Evolutionary conservation across 495 filamentous ascomycete species (phyloP).

Genomic region (Lophiotrema nucula): DNA sequence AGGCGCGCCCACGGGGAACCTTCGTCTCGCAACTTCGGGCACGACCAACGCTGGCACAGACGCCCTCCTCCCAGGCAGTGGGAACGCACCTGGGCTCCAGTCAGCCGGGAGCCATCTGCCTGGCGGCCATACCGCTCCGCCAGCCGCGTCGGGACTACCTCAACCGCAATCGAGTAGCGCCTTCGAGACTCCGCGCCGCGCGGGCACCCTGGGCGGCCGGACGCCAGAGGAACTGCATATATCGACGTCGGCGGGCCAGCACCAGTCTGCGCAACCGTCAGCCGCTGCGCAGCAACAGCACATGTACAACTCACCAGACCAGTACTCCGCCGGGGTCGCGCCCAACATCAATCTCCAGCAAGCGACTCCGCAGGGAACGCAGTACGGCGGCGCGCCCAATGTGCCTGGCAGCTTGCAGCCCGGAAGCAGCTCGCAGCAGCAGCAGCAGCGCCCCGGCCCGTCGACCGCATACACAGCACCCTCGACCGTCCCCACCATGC

Average conservation of each 20-base stretch:
- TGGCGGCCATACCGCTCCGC: slow-evolving; percentile 37
- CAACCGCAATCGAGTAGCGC: slow-evolving; percentile 49
- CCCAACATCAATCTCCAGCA: slow-evolving; percentile 70
- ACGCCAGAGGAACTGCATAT: slow-evolving; percentile 78
- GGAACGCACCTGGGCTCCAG: slow-evolving; percentile 32
- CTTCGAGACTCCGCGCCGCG: slow-evolving; percentile 57
- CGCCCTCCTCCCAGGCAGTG: slow-evolving; percentile 35
- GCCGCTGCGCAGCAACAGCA: slow-evolving; percentile 49
- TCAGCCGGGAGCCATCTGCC: not conserved
- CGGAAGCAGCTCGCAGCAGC: slow-evolving; percentile 49
- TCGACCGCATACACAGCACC: slow-evolving; percentile 71
- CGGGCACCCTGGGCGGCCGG: slow-evolving; percentile 51
- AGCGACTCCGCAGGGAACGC: slow-evolving; percentile 56
- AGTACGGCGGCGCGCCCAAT: slow-evolving; percentile 49
- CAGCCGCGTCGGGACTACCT: slow-evolving; percentile 33
- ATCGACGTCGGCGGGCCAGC: slow-evolving; percentile 58
- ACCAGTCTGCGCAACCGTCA: slow-evolving; percentile 23
- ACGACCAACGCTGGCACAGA: slow-evolving; percentile 43
- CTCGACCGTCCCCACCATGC: slow-evolving; percentile 66
- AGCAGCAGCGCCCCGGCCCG: slow-evolving; percentile 55
- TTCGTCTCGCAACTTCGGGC: slow-evolving; percentile 39
- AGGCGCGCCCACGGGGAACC: slow-evolving; percentile 47
- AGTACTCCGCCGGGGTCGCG: slow-evolving; percentile 47
- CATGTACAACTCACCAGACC: slow-evolving; percentile 50
- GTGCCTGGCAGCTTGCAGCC: slow-evolving; percentile 75